Conservation (phyloP, 257 asterid genomes). For the Avicennia marina region DNA sequence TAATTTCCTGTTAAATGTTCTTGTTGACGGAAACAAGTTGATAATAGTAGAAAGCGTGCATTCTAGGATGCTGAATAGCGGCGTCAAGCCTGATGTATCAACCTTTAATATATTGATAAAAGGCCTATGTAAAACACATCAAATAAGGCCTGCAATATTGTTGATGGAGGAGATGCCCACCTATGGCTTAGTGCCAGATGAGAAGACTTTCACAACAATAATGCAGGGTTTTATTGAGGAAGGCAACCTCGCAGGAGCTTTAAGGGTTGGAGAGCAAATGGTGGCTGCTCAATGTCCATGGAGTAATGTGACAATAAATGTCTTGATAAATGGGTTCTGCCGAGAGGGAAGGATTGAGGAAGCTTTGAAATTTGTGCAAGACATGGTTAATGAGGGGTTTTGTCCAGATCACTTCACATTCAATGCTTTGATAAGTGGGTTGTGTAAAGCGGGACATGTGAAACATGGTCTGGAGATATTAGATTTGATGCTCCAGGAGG, state of each 20-base stretch:
- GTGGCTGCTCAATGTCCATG: slow-evolving; percentile 49
- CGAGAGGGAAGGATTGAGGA: slow-evolving; percentile 65
- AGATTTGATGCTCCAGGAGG: slow-evolving; percentile 81
- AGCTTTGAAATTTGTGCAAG: slow-evolving; percentile 63
- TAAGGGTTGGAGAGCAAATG: slow-evolving; percentile 83
- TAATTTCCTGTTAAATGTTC: slow-evolving; percentile 70
- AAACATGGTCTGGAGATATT: slow-evolving; percentile 70
- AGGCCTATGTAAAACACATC: slow-evolving; percentile 87
- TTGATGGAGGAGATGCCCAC: slow-evolving; percentile 91
- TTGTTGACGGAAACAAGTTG: slow-evolving; percentile 79
- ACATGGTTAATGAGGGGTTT: slow-evolving; percentile 63
- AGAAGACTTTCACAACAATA: slow-evolving; percentile 77
- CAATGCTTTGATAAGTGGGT: slow-evolving; percentile 73
- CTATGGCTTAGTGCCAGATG: slow-evolving; percentile 68
- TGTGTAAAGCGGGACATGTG: slow-evolving; percentile 77
- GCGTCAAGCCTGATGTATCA: slow-evolving; percentile 66
- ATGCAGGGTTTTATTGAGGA: slow-evolving; percentile 89
- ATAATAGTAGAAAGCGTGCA: slow-evolving; percentile 71
- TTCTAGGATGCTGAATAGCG: slow-evolving; percentile 51
- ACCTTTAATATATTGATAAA: slow-evolving; percentile 82
- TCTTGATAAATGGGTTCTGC: slow-evolving; percentile 79
- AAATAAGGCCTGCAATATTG: slow-evolving; percentile 84
- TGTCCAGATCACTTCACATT: slow-evolving; percentile 69
- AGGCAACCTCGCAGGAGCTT: slow-evolving; percentile 73
- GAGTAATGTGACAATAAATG: slow-evolving; percentile 61